A percentile compares a stretch with the other conserved stretches of the same genome.
Evolutionary conservation across 352 stramenopile species (phyloP).

Genomic region (Peronospora destructor): DNA sequence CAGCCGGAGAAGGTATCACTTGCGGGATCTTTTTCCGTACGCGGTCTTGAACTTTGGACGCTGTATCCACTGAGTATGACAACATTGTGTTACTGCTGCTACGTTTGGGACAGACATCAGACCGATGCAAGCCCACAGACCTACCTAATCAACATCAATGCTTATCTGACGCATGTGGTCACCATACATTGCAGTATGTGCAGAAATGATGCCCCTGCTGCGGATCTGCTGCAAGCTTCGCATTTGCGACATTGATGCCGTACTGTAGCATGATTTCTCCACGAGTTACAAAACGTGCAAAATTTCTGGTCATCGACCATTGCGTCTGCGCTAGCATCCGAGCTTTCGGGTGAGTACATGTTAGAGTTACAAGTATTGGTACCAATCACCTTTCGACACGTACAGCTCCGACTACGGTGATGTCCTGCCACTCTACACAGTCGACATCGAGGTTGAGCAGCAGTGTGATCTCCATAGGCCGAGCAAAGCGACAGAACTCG

Average conservation of each 20-base stretch:
- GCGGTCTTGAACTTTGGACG: constrained; percentile 53
- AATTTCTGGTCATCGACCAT: constrained; percentile 30
- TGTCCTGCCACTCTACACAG: constrained; percentile 48
- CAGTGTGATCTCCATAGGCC: constrained; percentile 62
- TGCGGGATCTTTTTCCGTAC: constrained; percentile 52
- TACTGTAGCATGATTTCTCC: constrained; percentile 50
- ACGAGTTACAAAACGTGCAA: constrained; percentile 53
- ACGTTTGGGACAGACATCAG: constrained; percentile 43
- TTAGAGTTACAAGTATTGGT: not conserved
- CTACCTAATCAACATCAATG: constrained; percentile 65
- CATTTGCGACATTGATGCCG: constrained; percentile 56
- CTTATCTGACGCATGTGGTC: constrained; percentile 47
- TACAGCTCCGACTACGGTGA: constrained; percentile 58
- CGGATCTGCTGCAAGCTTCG: constrained; percentile 31
- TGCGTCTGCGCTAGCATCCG: constrained; percentile 4
- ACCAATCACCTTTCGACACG: constrained; percentile 12
- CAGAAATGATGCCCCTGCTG: constrained; percentile 47
- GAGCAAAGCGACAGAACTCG: constrained; percentile 70
- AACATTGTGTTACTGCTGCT: constrained; percentile 36
- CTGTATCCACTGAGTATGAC: constrained; percentile 61
- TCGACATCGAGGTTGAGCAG: constrained; percentile 53
- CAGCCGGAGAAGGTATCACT: constrained; percentile 42
- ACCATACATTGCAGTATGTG: constrained; percentile 45
- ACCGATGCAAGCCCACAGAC: constrained; percentile 48
- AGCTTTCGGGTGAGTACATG: not conserved